Conservation (phyloP, 805 yeast genomes). For the Pichia occidentalis region DNA sequence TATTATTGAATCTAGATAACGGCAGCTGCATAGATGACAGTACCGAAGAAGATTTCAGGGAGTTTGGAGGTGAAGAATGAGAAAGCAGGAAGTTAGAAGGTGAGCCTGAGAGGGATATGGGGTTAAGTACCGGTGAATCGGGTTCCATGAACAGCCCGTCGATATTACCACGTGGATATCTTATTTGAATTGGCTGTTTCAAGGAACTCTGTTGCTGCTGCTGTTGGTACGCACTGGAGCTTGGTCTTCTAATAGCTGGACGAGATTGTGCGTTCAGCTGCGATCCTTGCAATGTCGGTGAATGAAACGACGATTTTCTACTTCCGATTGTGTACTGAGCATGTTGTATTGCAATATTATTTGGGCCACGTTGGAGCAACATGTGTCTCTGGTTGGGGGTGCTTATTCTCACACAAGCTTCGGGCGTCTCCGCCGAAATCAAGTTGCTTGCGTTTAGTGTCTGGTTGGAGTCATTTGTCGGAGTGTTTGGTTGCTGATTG, state of each 20-base stretch:
- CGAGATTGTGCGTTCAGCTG: constrained; percentile 3
- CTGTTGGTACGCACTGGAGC: constrained; percentile 4
- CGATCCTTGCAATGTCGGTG: constrained; percentile 10
- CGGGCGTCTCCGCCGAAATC: background rate
- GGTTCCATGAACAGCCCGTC: constrained; percentile 26
- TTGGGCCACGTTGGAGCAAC: constrained; percentile 5
- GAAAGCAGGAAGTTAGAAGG: constrained; percentile 50
- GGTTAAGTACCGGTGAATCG: constrained; percentile 47
- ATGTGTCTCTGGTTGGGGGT: constrained; percentile 5
- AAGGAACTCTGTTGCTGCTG: constrained; percentile 3
- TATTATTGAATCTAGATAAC: no score
- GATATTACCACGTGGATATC: background rate
- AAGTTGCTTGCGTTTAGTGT: background rate
- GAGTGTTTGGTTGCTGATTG: constrained; percentile 18
- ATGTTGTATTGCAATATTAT: constrained; percentile 1
- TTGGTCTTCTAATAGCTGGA: constrained; percentile 9
- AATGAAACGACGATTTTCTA: constrained; percentile 15
- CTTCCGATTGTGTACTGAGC: constrained; percentile 7
- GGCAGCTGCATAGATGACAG: constrained; percentile 9
- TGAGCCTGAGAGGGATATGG: constrained; percentile 47
- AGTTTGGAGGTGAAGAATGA: constrained; percentile 46
- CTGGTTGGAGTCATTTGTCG: background rate
- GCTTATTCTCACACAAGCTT: background rate
- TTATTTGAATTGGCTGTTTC: constrained; percentile 10
- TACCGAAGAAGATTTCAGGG: constrained; percentile 25